These are phyloP conservation scores for Zymoseptoria tritici DNA, from an alignment of 2,329 filamentous ascomycete species.

Conservation along the genomic window DNA sequence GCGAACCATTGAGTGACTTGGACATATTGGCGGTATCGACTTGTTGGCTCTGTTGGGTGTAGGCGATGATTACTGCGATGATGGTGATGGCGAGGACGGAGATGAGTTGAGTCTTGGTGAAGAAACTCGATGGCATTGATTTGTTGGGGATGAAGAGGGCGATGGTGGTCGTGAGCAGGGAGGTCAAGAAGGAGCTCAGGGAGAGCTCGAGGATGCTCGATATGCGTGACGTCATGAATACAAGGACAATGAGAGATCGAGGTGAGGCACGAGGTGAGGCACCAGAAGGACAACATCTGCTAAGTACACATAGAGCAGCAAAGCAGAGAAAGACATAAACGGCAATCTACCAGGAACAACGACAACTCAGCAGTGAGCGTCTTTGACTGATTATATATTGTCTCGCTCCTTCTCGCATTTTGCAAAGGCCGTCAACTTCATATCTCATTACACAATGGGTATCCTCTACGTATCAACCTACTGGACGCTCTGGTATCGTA, in stretches of 20 bases:
- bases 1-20: constrained; percentile 29
- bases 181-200: background rate
- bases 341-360: background rate
- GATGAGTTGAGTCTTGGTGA: background rate
- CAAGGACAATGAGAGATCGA: background rate
- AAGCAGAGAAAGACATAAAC: background rate
- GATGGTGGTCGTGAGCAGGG: constrained; percentile 2
- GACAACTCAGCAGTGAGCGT: background rate
- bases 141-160: background rate
- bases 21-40: constrained; percentile 23
- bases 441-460: background rate
- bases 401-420: no score
- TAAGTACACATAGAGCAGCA: background rate
- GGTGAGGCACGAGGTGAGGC: no score
- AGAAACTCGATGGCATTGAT: background rate
- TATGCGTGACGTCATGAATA: background rate
- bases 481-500: background rate
- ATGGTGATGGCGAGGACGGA: constrained; percentile 1
- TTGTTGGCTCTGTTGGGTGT: constrained; percentile 13
- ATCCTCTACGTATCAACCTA: constrained; percentile 1
- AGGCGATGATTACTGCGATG: constrained; percentile 3
- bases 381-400: no score
- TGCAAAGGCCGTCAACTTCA: background rate
- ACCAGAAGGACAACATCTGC: background rate
- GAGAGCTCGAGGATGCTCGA: background rate